These are phyloP conservation scores for Jatropha curcas DNA, from an alignment of 345 rosid genomes.

Conservation along the genomic window DNA sequence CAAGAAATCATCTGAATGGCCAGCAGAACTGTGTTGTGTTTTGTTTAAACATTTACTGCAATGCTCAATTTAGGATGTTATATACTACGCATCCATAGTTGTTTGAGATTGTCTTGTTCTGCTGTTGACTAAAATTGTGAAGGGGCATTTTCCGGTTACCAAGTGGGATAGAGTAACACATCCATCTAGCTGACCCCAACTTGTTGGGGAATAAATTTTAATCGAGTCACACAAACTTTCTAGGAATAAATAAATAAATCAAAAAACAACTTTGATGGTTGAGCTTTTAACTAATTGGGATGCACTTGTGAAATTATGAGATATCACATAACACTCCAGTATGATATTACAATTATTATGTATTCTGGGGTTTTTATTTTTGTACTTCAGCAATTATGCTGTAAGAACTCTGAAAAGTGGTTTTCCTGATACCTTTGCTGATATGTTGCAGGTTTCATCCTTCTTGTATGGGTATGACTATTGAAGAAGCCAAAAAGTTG, in stretches of 20 bases:
- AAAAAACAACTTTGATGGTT: background rate
- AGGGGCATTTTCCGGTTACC: background rate
- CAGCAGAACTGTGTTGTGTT: background rate
- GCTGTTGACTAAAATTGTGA: background rate
- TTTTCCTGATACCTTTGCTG: slow-evolving; percentile 17
- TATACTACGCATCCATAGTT: no score
- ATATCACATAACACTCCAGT: background rate
- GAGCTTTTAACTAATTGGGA: background rate
- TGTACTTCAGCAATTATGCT: slow-evolving; percentile 4
- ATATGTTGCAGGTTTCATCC: slow-evolving; percentile 73
- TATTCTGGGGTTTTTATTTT: background rate
- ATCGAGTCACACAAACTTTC: background rate
- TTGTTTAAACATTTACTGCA: background rate
- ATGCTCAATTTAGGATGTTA: background rate
- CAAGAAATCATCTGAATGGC: background rate
- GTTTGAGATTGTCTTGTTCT: background rate
- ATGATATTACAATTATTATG: background rate
- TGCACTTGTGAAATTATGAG: background rate
- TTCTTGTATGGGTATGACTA: slow-evolving; percentile 77
- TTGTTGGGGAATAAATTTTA: background rate
- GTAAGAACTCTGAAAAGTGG: background rate
- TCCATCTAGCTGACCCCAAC: background rate
- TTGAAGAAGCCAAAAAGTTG: slow-evolving; percentile 77
- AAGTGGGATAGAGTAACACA: background rate
- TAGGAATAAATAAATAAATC: background rate